phyloP scores from a whole-genome alignment of 129 eudicot species.

The Lactuca saligna region DNA sequence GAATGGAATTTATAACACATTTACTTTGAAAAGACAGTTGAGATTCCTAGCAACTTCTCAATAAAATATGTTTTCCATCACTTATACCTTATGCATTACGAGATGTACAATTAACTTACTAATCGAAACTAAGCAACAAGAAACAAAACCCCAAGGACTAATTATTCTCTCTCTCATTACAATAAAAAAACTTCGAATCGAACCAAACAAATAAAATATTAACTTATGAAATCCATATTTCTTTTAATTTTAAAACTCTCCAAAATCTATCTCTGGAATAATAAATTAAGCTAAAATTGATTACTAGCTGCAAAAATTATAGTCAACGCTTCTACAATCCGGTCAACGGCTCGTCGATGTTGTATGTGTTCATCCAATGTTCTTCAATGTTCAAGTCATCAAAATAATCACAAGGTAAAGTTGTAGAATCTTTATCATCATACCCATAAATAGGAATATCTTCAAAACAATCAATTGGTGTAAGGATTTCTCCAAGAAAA shows the following conservation, averaged over 20 bases:
- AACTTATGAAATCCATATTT: background rate
- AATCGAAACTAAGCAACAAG: background rate
- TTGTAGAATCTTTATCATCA: constrained; percentile 34
- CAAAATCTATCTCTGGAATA: background rate
- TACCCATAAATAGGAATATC: constrained; percentile 49
- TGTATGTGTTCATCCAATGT: constrained; percentile 52
- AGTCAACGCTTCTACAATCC: constrained; percentile 25
- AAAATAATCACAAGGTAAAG: constrained; percentile 54
- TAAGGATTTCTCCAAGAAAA: constrained; percentile 27
- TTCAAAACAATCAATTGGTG: constrained; percentile 31
- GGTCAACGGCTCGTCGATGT: constrained; percentile 31
- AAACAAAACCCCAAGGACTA: constrained; percentile 4
- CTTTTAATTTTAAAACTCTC: background rate
- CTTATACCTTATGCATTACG: constrained; percentile 3
- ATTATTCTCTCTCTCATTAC: constrained; percentile 22
- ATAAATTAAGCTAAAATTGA: background rate
- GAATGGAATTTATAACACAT: constrained; percentile 23
- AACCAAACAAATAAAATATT: constrained; percentile 14
- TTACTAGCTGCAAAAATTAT: constrained; percentile 53
- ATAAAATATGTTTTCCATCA: background rate
- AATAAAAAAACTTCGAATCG: background rate
- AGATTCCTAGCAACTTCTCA: constrained; percentile 26
- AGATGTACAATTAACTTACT: background rate
- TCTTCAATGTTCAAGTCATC: constrained; percentile 60
- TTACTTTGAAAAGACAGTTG: constrained; percentile 23